Evolutionary conservation across 805 yeast genomes (phyloP).

Genomic region (Lipomyces anomalus): DNA sequence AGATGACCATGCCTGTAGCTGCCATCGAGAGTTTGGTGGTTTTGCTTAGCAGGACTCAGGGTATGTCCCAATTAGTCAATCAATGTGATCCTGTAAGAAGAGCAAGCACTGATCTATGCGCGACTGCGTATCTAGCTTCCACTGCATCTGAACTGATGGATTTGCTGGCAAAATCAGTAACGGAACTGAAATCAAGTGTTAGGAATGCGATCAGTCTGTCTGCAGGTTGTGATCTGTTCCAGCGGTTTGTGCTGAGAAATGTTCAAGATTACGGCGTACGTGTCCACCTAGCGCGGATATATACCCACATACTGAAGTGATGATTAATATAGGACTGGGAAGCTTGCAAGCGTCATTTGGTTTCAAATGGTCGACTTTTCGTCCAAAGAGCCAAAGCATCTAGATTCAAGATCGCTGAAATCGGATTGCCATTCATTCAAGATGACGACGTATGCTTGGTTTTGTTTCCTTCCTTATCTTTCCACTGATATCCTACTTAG

Average conservation of each 20-base stretch:
- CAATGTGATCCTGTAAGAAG: too few relatives aligned
- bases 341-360: conserved; percentile 77
- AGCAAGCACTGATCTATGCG: conserved; percentile 2
- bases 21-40: conserved; percentile 93
- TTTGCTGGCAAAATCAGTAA: conserved; percentile 69
- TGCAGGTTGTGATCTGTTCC: conserved; percentile 96
- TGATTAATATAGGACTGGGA: conserved; percentile 67
- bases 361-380: conserved; percentile 88
- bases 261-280: conserved; percentile 59
- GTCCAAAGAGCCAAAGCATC: conserved; percentile 88
- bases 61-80: conserved; percentile 24
- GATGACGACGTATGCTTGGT: conserved; percentile 69
- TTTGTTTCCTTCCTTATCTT: neutral
- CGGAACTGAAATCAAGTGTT: conserved; percentile 66
- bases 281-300: too few relatives aligned
- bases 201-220: conserved; percentile 87
- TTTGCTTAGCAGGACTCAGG: conserved; percentile 72
- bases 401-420: conserved; percentile 77
- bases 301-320: neutral
- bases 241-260: conserved; percentile 86
- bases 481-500: conserved; percentile 7
- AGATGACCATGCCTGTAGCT: conserved; percentile 98
- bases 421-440: conserved; percentile 81
- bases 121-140: conserved; percentile 40
- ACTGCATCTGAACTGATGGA: conserved; percentile 91